Evolutionary conservation across 2,329 filamentous ascomycete genomes (phyloP), one percentile per base, ranked within the genome.

Genomic region (Aspergillus sp.): DNA sequence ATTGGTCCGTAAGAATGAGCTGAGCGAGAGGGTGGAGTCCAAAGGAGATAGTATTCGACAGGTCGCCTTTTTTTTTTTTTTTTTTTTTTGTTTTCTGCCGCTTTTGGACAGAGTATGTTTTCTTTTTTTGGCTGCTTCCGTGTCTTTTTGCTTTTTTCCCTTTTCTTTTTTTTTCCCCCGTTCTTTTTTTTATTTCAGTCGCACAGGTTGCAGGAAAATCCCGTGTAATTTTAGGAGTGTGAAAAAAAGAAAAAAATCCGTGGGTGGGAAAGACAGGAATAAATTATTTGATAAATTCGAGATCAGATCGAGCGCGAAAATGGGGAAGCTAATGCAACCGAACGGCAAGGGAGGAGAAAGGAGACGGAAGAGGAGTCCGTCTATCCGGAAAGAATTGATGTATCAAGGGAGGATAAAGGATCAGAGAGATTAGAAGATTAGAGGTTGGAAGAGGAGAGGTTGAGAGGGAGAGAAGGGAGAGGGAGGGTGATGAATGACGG

Each of bases 271-370:
- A 19, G 19, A 19, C 19, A 19, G 19, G 19, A 19, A 19, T 19
- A 19, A 19, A 19, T 19, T 19, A 19, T 19, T 19, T 19, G 19
- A 19, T 19, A 19, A 19, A 19, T 19, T 19, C 19, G 19, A 19
- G 19, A 39, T 28, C 39, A 19, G 31, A 19, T 13, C 27, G 43
- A 46, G 37, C 44, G 43, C 45, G 43, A 39, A 45, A 40, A 40
- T 36, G 43, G 53, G 52, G 48, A 51, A 57, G 49, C 52, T 56
- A 54, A 57, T 57, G 59, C 55, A 51, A 44, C 49, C 39, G 54
- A 47, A 54, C 60, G 52, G 60, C 59, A 66, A 62, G 62, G 54
- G 53, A 52, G 56, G 54, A 56, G 51, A 61, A 59, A 56, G 53
- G 58, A 55, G 54, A 61, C 52, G 40, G 53, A 54, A 59, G 52